Evolutionary conservation across 2,329 filamentous ascomycete genomes (phyloP).

Genomic region (Alternaria infectoria): DNA sequence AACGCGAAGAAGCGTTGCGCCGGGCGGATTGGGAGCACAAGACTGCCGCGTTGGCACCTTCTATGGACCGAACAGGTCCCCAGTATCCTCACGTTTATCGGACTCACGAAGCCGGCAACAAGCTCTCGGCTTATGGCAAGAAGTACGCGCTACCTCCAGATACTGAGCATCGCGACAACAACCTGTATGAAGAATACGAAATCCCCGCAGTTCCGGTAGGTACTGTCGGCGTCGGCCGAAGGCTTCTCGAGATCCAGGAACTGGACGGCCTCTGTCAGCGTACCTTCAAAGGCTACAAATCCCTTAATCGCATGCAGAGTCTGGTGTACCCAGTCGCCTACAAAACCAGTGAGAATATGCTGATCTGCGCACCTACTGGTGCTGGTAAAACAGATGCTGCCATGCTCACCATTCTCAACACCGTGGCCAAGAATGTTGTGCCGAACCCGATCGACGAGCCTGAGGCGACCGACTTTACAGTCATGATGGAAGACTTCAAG

Average conservation of each 20-base stretch:
- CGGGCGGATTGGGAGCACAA: conserved; percentile 85
- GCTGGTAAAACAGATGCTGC: conserved; percentile 98
- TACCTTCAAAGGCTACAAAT: conserved; percentile 95
- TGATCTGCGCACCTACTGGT: conserved; percentile 96
- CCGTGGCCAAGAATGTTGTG: conserved; percentile 81
- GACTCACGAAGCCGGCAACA: conserved; percentile 82
- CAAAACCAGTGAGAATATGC: conserved; percentile 96
- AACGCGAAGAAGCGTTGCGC: conserved; percentile 79
- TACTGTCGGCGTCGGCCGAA: conserved; percentile 72
- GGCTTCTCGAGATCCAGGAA: conserved; percentile 77
- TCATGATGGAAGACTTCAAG: conserved; percentile 90
- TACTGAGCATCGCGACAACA: conserved; percentile 71
- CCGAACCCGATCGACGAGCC: conserved; percentile 81
- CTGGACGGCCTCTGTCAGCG: conserved; percentile 86
- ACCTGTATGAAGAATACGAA: conserved; percentile 87
- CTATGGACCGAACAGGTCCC: conserved; percentile 71
- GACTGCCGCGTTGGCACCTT: conserved; percentile 70
- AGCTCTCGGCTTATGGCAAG: conserved; percentile 76
- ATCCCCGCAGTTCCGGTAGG: conserved; percentile 86
- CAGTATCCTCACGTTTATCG: conserved; percentile 96
- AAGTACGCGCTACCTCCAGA: conserved; percentile 84
- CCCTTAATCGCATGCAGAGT: conserved; percentile 97
- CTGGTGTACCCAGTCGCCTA: conserved; percentile 95
- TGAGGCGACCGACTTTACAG: conserved; percentile 76
- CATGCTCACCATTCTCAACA: conserved; percentile 93